Percentiles rank a stretch among this genome's conserved stretches.
Conservation (phyloP, 1,139 yeast genomes). For the Saccharomyces hybrid region DNA sequence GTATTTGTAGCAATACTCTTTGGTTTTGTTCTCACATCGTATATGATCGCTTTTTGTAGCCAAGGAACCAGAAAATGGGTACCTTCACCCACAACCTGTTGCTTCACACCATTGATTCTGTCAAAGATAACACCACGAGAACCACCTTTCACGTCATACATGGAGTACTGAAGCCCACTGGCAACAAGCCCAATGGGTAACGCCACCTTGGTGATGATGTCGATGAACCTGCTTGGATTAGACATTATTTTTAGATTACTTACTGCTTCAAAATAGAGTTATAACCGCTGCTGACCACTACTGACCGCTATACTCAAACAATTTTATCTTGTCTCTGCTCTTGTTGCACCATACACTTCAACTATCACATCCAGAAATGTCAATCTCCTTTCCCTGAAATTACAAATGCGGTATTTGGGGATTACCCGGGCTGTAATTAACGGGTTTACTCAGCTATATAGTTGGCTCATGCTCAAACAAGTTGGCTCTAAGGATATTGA, state of each 20-base stretch:
- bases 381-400: not conserved
- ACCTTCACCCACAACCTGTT: constrained; percentile 86
- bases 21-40: constrained; percentile 89
- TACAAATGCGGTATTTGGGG: not conserved
- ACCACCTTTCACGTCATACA: constrained; percentile 94
- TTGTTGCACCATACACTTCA: not conserved
- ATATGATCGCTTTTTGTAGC: constrained; percentile 85
- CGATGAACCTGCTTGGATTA: constrained; percentile 16
- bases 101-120: constrained; percentile 82
- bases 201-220: constrained; percentile 41
- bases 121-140: constrained; percentile 93
- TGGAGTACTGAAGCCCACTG: constrained; percentile 60
- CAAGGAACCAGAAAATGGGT: constrained; percentile 93
- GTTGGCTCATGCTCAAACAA: not conserved
- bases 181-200: constrained; percentile 63
- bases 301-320: not conserved
- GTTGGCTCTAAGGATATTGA: not conserved
- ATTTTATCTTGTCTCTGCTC: not conserved
- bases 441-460: not conserved
- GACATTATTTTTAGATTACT: not conserved
- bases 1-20: constrained; percentile 91
- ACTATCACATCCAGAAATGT: not conserved
- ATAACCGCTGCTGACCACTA: not conserved
- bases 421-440: not conserved
- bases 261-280: not conserved